Base-by-base conservation (phyloP, 1,139 yeast species). In the Wickerhamiella pararugosa region DNA sequence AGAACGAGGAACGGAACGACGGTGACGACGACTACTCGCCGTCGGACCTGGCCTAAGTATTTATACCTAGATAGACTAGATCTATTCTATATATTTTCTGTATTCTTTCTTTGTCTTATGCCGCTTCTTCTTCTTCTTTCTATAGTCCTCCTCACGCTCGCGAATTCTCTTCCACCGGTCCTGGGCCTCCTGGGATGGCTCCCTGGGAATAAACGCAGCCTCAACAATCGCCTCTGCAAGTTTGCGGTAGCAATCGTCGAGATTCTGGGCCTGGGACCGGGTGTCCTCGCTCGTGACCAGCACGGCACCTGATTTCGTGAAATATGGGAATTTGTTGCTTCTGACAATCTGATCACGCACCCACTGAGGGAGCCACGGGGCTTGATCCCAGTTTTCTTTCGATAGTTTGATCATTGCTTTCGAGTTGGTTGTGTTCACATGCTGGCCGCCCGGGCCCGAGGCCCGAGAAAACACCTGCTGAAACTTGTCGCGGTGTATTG, bases 361-460 rank as follows among this genome's bases (percentile, higher is more conserved):
- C 1, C 69, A 65, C 4, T 47, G 48, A 0, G 94, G 92, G 2
- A 86, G 68, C 92, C 93, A 82, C 5, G 53, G 51, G 15, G 75
- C 69, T 2, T 59, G 52, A 7, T 69, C 62, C 75, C 87, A 73
- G 35, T 65, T 59, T 1, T 62, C 59, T 0, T 67, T 57, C 5
- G 59, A 56, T 48, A 83, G 55, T 3, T 74, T 64, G 8, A 87
- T 59, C 0, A 90, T 75, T 3, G 92, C 94, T 54, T 86, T 86
- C 2, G 90, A 51, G 43, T 59, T 60, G 32, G 60, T 58, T 43
- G 84, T 87, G 58, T 87, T 87, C 10, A 87, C 96, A 55, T 87
- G 82, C 53, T 87, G 97, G 0, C 97, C 97, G 0, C 97, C 97
- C 0, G 95, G 87, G 0, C 97, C 97, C 8, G 94, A 79, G 0